Conservation (phyloP, 208 protist genomes). For the Crithidia mellificae region DNA sequence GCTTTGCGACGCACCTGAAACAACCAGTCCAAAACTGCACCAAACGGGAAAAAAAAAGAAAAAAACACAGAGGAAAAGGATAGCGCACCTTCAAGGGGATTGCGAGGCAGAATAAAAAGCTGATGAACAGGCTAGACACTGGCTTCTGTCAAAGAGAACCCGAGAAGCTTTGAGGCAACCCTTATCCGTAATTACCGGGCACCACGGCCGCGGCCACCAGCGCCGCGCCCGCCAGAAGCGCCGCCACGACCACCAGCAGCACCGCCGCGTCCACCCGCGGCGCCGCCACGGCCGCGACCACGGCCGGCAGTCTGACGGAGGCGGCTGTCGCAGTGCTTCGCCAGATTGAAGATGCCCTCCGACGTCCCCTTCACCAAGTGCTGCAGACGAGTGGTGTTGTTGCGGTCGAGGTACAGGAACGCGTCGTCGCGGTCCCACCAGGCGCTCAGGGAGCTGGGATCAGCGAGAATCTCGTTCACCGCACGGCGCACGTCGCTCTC, state of each 20-base stretch:
- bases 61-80: background rate
- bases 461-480: conserved; percentile 76
- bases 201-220: conserved; percentile 17
- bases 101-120: background rate
- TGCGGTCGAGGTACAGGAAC: conserved; percentile 79
- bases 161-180: too few relatives aligned
- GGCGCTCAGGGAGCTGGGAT: conserved; percentile 69
- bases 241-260: conserved; percentile 23
- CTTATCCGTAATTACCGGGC: conserved; percentile 28
- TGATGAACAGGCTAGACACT: too few relatives aligned
- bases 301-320: conserved; percentile 47
- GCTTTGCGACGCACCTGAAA: too few relatives aligned
- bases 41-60: background rate
- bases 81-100: background rate
- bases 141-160: too few relatives aligned
- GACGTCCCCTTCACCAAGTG: conserved; percentile 76
- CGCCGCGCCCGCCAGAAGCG: background rate
- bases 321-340: conserved; percentile 67
- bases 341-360: conserved; percentile 61
- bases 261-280: too few relatives aligned
- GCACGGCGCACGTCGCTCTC: conserved; percentile 58
- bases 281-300: conserved; percentile 49
- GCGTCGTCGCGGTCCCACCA: conserved; percentile 88
- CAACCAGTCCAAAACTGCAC: too few relatives aligned
- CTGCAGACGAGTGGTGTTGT: conserved; percentile 81